Conservation (phyloP, 2,329 filamentous ascomycete genomes). For the Colletotrichum sp. region DNA sequence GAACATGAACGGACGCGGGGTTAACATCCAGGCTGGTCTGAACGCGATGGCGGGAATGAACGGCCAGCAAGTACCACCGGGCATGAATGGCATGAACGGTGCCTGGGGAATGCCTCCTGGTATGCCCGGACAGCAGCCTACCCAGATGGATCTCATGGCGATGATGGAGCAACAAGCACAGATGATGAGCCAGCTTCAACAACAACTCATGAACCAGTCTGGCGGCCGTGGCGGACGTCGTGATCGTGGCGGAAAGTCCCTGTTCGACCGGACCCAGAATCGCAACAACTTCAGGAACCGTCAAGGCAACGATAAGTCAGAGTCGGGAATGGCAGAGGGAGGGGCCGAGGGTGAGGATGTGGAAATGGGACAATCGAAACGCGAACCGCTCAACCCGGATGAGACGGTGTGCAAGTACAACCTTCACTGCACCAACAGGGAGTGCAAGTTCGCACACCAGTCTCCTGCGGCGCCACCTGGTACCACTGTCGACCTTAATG, state of each 20-base stretch:
- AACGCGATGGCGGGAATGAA: slow-evolving; percentile 43
- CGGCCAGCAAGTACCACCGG: slow-evolving; percentile 34
- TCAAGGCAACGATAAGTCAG: slow-evolving; percentile 42
- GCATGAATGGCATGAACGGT: slow-evolving; percentile 40
- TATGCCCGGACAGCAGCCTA: slow-evolving; percentile 44
- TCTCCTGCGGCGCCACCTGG: slow-evolving; percentile 86
- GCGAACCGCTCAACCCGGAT: slow-evolving; percentile 61
- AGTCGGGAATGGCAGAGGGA: slow-evolving; percentile 31
- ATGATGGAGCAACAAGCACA: slow-evolving; percentile 89
- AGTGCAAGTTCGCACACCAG: slow-evolving; percentile 94
- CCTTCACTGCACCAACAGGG: slow-evolving; percentile 82
- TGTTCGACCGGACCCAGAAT: slow-evolving; percentile 76
- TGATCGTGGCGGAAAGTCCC: slow-evolving; percentile 58
- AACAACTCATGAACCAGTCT: slow-evolving; percentile 59
- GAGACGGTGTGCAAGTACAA: slow-evolving; percentile 89
- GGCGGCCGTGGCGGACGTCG: slow-evolving; percentile 51
- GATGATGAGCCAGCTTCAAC: slow-evolving; percentile 80
- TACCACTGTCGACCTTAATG: slow-evolving; percentile 76
- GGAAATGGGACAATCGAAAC: slow-evolving; percentile 62
- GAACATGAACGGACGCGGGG: slow-evolving; percentile 55
- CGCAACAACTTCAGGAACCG: slow-evolving; percentile 59
- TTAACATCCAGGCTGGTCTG: slow-evolving; percentile 56
- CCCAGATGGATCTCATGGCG: slow-evolving; percentile 66
- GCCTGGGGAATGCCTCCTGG: slow-evolving; percentile 46
- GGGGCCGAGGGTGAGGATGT: slow-evolving; percentile 61